Percentiles rank a stretch among this genome's conserved stretches.
Evolutionary conservation across 257 asterid species (phyloP).

Genomic region (Primulina huaijiensis): DNA sequence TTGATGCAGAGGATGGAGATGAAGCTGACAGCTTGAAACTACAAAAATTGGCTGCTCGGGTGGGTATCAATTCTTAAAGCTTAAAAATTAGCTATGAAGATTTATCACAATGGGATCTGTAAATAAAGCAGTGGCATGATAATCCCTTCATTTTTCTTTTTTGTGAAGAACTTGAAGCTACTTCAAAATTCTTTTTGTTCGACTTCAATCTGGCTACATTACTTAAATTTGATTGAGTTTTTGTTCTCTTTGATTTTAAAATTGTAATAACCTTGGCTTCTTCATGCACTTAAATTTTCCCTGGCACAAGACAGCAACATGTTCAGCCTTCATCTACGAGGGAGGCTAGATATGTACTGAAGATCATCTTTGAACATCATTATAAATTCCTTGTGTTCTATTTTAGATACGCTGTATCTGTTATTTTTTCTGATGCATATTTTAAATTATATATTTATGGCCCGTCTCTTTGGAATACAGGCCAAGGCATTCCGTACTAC

Average conservation of each 20-base stretch:
- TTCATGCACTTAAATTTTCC: slow-evolving; percentile 18
- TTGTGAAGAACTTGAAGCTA: slow-evolving; percentile 6
- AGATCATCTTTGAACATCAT: not conserved
- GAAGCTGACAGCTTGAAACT: slow-evolving; percentile 73
- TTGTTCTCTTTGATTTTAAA: not conserved
- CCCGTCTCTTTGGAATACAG: slow-evolving; percentile 35
- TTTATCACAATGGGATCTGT: not conserved
- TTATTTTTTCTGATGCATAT: not conserved
- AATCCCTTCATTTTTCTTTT: not conserved
- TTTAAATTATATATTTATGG: slow-evolving; percentile 6
- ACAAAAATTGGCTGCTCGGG: slow-evolving; percentile 92
- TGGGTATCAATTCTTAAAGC: slow-evolving; percentile 25
- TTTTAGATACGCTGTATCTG: not conserved
- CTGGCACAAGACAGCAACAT: slow-evolving; percentile 1
- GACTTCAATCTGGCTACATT: not conserved
- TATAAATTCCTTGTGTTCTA: slow-evolving; percentile 1
- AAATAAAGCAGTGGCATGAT: slow-evolving; percentile 3
- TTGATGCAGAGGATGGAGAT: slow-evolving; percentile 83
- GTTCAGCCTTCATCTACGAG: not conserved
- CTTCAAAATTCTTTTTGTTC: not conserved
- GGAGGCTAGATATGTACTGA: not conserved
- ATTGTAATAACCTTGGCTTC: not conserved
- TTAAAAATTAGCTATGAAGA: not conserved
- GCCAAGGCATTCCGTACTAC: slow-evolving; percentile 74
- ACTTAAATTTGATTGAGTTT: not conserved